phyloP scores from a whole-genome alignment of 2,329 filamentous ascomycete species.

The Mycosphaerella sp. region DNA sequence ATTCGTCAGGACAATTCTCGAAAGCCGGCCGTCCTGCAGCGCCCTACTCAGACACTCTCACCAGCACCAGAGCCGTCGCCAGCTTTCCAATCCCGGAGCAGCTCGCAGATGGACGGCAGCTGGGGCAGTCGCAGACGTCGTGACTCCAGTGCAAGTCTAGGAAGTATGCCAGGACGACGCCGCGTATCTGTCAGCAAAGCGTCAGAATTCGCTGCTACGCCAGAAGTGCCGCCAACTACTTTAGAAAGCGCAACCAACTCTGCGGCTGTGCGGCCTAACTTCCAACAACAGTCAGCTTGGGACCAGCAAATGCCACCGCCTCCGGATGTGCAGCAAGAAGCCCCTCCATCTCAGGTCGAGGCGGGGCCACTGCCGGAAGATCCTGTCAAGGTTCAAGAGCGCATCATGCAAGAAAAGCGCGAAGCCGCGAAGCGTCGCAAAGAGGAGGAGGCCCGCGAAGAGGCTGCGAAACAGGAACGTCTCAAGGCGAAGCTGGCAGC shows the following conservation, averaged over 20 bases:
- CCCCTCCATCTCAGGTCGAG: slow-evolving; percentile 9
- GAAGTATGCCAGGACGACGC: slow-evolving; percentile 64
- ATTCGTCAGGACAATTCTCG: slow-evolving; percentile 61
- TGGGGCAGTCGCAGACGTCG: slow-evolving; percentile 70
- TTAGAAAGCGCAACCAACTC: slow-evolving; percentile 19
- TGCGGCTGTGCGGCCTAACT: slow-evolving; percentile 21
- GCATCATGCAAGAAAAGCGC: slow-evolving; percentile 41
- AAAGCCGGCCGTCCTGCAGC: slow-evolving; percentile 73
- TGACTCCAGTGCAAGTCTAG: slow-evolving; percentile 84
- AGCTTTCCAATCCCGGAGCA: slow-evolving; percentile 74
- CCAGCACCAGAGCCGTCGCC: slow-evolving; percentile 74
- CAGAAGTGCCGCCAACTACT: slow-evolving; percentile 11
- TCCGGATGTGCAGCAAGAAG: slow-evolving; percentile 13
- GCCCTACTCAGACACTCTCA: slow-evolving; percentile 55
- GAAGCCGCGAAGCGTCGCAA: slow-evolving; percentile 29
- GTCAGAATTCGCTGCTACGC: slow-evolving; percentile 33
- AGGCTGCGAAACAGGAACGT: slow-evolving; percentile 29
- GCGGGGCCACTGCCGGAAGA: slow-evolving; percentile 43
- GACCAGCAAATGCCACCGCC: slow-evolving; percentile 31
- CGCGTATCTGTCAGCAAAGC: slow-evolving; percentile 52
- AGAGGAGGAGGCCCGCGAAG: slow-evolving; percentile 29
- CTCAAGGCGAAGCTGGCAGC: slow-evolving; percentile 33
- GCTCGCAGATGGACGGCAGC: slow-evolving; percentile 54
- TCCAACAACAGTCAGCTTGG: slow-evolving; percentile 31
- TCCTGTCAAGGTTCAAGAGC: slow-evolving; percentile 59